These are phyloP conservation scores for Aegilops longissima DNA, from an alignment of 176 grass and related monocot species.

Conservation along the genomic window DNA sequence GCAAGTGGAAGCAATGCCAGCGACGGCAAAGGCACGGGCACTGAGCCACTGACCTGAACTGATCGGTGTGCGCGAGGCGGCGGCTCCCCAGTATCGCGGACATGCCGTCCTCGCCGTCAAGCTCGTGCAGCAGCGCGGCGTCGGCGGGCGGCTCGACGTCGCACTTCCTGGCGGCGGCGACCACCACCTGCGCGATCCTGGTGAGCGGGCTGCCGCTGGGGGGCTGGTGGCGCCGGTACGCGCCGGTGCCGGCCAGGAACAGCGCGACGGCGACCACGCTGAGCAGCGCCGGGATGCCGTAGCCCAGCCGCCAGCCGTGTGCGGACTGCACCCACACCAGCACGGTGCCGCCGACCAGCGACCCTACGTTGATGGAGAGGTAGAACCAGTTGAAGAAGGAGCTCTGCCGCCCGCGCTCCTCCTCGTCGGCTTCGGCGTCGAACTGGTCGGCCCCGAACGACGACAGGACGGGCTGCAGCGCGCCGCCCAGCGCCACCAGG, in stretches of 20 bases:
- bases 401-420: slow-evolving; percentile 38
- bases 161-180: slow-evolving; percentile 37
- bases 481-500: slow-evolving; percentile 45
- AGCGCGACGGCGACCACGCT: slow-evolving; percentile 12
- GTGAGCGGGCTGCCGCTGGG: slow-evolving; percentile 45
- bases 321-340: slow-evolving; percentile 57
- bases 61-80: slow-evolving; percentile 46
- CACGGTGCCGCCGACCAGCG: slow-evolving; percentile 45
- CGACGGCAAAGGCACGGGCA: not conserved
- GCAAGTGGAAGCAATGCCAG: not conserved
- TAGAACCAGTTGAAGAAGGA: slow-evolving; percentile 81
- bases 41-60: slow-evolving; percentile 40
- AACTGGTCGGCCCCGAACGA: slow-evolving; percentile 59
- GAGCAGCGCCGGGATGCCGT: slow-evolving; percentile 40
- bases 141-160: slow-evolving; percentile 20
- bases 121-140: slow-evolving; percentile 36
- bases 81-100: slow-evolving; percentile 61
- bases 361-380: slow-evolving; percentile 39
- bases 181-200: slow-evolving; percentile 52
- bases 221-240: slow-evolving; percentile 36
- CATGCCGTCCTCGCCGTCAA: slow-evolving; percentile 31
- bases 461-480: slow-evolving; percentile 29
- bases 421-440: slow-evolving; percentile 32
- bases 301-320: slow-evolving; percentile 43
- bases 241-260: slow-evolving; percentile 18